Evolutionary conservation across 805 yeast species (phyloP), one percentile per base, ranked within the genome.

Genomic region (Zygosaccharomyces kombuchaensis): DNA sequence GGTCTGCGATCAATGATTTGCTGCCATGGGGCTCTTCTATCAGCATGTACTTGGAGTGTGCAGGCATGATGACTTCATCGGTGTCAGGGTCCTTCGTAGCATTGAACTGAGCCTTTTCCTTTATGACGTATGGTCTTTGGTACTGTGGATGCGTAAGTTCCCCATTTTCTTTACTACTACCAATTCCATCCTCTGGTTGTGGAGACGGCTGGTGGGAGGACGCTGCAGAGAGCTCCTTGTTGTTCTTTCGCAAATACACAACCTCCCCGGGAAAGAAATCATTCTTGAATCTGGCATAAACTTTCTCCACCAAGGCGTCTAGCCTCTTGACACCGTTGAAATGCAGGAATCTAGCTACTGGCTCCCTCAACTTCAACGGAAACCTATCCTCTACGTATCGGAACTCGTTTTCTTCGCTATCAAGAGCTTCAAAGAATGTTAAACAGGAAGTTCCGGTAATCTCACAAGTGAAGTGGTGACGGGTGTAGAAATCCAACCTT

Each of bases 181-280:
- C 36, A 9, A 40, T 47, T 7, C 27, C 19, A 13, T 50, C 55
- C 4, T 46, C 44, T 23, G 59, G 58, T 35, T 51, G 57, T 4
- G 60, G 60, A 2, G 59, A 55, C 1, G 53, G 29, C 25, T 49
- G 53, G 27, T 50, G 55, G 2, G 60, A 53, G 4, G 53, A 29
- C 6, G 50, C 29, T 4, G 50, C 45, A 1, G 55, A 51, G 17
- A 38, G 12, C 9, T 53, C 45, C 21, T 43, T 45, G 10, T 50
- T 40, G 17, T 32, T 44, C 44, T 62, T 63, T 29, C 72, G 78
- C 34, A 89, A 78, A 51, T 74, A 76, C 5, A 89, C 93, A 13
- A 73, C 72, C 64, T 93, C 99, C 8, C 97, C 97, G 0, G 96
- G 96, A 61, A 84, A 93, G 60, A 81, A 93, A 58, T 89, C 95